Conservation (phyloP, 1,284 basidiomycete species). For the Cutaneotrichosporon cavernicola region DNA sequence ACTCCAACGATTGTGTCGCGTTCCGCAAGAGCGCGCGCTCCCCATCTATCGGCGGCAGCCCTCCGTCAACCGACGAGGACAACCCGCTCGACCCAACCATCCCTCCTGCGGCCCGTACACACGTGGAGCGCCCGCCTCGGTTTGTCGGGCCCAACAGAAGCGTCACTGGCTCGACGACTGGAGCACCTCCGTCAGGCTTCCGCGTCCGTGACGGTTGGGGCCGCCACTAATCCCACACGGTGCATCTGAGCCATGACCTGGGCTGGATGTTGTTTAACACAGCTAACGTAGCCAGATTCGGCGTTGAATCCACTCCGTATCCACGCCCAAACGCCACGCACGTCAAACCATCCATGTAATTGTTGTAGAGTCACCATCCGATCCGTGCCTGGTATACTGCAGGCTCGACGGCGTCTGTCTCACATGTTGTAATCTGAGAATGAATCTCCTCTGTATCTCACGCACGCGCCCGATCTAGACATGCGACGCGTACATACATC, state of each 20-base stretch:
- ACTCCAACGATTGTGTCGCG: neutral
- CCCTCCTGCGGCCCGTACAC: slow-evolving; percentile 12
- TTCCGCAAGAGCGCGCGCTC: slow-evolving; percentile 1
- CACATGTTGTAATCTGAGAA: neutral
- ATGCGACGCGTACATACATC: neutral
- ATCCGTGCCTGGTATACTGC: neutral
- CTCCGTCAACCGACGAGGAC: slow-evolving; percentile 40
- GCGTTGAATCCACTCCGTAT: neutral
- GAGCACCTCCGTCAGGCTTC: neutral
- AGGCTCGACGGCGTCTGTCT: neutral
- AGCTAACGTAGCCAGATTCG: neutral
- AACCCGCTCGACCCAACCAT: slow-evolving; percentile 25
- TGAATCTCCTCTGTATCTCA: neutral
- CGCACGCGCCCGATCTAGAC: neutral
- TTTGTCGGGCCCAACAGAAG: neutral
- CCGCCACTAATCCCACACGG: too few relatives aligned
- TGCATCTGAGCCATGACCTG: neutral
- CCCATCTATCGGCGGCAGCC: slow-evolving; percentile 31
- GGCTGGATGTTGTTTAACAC: neutral
- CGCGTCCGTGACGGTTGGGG: neutral
- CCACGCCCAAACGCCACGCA: neutral
- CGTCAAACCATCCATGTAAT: neutral
- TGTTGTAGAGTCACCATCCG: neutral
- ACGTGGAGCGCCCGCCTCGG: slow-evolving; percentile 18
- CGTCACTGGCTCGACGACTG: too few relatives aligned